These are phyloP conservation scores for Didymella keratinophila DNA, from an alignment of 2,329 filamentous ascomycete species.

Conservation along the genomic window DNA sequence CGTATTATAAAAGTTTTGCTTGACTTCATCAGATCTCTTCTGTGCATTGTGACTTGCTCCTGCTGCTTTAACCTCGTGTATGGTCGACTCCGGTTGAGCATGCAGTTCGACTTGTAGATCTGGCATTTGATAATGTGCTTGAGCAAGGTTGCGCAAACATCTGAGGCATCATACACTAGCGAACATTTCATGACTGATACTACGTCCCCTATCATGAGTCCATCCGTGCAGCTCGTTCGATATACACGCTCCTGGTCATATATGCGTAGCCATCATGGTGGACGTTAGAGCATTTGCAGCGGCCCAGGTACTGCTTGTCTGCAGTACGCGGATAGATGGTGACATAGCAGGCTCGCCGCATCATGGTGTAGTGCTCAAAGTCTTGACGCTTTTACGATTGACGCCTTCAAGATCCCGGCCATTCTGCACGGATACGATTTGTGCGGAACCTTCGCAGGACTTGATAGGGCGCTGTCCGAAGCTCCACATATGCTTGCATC, in stretches of 20 bases:
- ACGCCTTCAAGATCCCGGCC: neutral
- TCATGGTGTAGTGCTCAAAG: neutral
- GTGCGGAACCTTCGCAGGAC: neutral
- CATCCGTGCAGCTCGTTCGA: neutral
- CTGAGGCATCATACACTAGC: neutral
- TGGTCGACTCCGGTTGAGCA: neutral
- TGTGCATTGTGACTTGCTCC: slow-evolving; percentile 16
- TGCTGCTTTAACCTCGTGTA: neutral
- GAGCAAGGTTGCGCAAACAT: neutral
- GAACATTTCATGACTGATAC: neutral
- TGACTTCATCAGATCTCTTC: slow-evolving; percentile 14
- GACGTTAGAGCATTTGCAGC: neutral
- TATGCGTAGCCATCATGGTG: neutral
- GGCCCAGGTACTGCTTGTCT: neutral
- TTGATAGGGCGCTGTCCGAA: neutral
- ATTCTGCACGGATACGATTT: neutral
- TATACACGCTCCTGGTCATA: neutral
- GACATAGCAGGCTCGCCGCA: neutral
- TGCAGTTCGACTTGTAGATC: neutral
- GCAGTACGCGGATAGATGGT: neutral
- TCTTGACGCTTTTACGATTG: neutral
- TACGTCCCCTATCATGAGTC: neutral
- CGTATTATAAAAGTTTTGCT: slow-evolving; percentile 27
- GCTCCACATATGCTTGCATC: neutral
- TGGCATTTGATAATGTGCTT: neutral